These are phyloP conservation scores for Dendrobium officinale DNA, from an alignment of 106 monocot species.

Conservation along the genomic window DNA sequence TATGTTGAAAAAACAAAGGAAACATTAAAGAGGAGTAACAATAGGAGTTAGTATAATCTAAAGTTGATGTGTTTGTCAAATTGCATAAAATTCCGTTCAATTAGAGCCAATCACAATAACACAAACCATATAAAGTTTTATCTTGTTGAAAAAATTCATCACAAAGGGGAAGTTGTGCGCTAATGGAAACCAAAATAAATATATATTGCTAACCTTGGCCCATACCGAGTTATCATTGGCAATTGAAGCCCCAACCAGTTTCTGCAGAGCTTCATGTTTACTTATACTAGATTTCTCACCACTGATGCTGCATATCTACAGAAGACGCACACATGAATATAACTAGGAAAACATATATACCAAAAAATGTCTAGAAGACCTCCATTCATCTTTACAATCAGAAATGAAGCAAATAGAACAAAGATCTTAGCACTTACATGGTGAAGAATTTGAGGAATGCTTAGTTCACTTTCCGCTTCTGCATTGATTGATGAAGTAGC, in stretches of 20 bases:
- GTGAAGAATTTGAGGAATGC: slow-evolving; percentile 92
- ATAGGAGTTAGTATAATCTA: not conserved
- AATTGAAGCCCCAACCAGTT: slow-evolving; percentile 59
- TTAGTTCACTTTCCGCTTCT: slow-evolving; percentile 40
- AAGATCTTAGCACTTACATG: slow-evolving; percentile 28
- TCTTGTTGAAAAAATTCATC: no score
- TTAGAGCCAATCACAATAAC: not conserved
- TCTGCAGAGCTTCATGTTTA: slow-evolving; percentile 68
- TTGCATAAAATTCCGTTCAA: not conserved
- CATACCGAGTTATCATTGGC: slow-evolving; percentile 75
- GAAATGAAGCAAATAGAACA: not conserved
- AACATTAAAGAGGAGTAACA: not conserved
- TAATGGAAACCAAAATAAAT: no score
- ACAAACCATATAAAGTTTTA: no score
- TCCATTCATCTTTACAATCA: no score
- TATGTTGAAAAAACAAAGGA: not conserved
- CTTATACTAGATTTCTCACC: slow-evolving; percentile 40
- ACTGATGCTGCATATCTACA: slow-evolving; percentile 63
- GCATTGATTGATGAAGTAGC: slow-evolving; percentile 23
- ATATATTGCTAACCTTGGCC: slow-evolving; percentile 70
- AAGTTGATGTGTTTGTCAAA: not conserved
- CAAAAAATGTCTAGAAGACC: no score
- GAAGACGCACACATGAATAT: slow-evolving; percentile 67
- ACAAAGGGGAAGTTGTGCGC: no score
- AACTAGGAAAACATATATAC: no score